Conservation (phyloP, 352 stramenopile species). For the Pythium periplocum region DNA sequence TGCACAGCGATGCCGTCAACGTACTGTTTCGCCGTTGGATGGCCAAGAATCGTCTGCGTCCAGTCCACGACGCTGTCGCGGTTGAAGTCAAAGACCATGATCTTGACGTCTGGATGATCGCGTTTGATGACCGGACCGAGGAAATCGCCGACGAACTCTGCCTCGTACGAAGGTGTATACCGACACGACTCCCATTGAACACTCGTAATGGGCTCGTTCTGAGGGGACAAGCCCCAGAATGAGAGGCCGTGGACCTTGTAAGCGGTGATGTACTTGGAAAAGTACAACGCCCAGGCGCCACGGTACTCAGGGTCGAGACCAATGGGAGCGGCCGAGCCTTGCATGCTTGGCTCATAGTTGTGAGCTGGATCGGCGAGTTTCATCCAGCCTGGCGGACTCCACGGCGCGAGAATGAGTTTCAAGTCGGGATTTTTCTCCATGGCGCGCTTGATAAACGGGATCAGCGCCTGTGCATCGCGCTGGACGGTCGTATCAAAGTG, state of each 20-base stretch:
- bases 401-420: slow-evolving; percentile 85
- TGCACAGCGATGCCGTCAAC: slow-evolving; percentile 90
- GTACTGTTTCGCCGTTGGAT: slow-evolving; percentile 59
- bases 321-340: slow-evolving; percentile 43
- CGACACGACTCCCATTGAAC: slow-evolving; percentile 70
- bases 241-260: slow-evolving; percentile 81
- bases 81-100: slow-evolving; percentile 93
- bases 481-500: slow-evolving; percentile 77
- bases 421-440: slow-evolving; percentile 56
- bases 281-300: slow-evolving; percentile 85
- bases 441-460: slow-evolving; percentile 79
- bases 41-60: slow-evolving; percentile 63
- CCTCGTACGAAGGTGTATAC: slow-evolving; percentile 48
- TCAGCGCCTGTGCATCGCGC: slow-evolving; percentile 75
- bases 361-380: slow-evolving; percentile 28
- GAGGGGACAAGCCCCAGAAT: slow-evolving; percentile 87
- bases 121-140: slow-evolving; percentile 75
- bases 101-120: slow-evolving; percentile 86
- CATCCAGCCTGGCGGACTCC: slow-evolving; percentile 90
- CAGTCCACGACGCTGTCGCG: slow-evolving; percentile 68
- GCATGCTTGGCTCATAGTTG: slow-evolving; percentile 58
- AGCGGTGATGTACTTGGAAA: slow-evolving; percentile 90
- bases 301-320: slow-evolving; percentile 49
- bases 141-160: slow-evolving; percentile 79
- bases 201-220: slow-evolving; percentile 87